These are phyloP conservation scores for Pezicula neosporulosa DNA, from an alignment of 2,329 filamentous ascomycete species.

Conservation along the genomic window DNA sequence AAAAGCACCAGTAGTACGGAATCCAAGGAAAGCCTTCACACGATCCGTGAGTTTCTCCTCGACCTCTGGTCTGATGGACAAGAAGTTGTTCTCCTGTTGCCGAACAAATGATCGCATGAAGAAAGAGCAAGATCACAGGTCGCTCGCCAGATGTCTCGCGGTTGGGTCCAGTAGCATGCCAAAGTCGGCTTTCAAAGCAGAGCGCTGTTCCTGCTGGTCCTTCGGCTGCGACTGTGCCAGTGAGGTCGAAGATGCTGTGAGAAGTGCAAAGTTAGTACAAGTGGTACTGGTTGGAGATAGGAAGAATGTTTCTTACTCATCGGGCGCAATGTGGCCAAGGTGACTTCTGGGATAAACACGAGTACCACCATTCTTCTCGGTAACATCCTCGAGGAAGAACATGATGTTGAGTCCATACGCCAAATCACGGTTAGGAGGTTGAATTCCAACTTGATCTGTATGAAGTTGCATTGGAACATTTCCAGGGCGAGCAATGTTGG, in stretches of 20 bases:
- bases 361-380: conserved; percentile 27
- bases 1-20: conserved; percentile 19
- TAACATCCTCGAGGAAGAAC: conserved; percentile 28
- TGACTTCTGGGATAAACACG: conserved; percentile 25
- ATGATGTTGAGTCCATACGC: conserved; percentile 24
- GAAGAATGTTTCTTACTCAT: conserved; percentile 4
- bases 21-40: conserved; percentile 18
- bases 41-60: conserved; percentile 23
- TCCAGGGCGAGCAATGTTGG: conserved; percentile 27
- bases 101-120: conserved; percentile 29
- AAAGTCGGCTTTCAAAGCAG: conserved; percentile 25
- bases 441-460: conserved; percentile 24
- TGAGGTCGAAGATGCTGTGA: conserved; percentile 13
- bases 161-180: conserved; percentile 28
- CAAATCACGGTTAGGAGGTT: conserved; percentile 21
- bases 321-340: conserved; percentile 17
- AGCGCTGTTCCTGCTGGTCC: conserved; percentile 25
- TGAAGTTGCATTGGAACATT: conserved; percentile 25
- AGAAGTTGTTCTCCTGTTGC: conserved; percentile 27
- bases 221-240: conserved; percentile 20
- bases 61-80: conserved; percentile 26
- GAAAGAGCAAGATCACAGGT: conserved; percentile 26
- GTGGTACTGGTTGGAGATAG: no score
- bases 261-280: no score
- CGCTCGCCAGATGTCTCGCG: conserved; percentile 15